Evolutionary conservation across 495 filamentous ascomycete genomes (phyloP), one percentile per base, ranked within the genome.

Genomic region (Penicillium herquei): DNA sequence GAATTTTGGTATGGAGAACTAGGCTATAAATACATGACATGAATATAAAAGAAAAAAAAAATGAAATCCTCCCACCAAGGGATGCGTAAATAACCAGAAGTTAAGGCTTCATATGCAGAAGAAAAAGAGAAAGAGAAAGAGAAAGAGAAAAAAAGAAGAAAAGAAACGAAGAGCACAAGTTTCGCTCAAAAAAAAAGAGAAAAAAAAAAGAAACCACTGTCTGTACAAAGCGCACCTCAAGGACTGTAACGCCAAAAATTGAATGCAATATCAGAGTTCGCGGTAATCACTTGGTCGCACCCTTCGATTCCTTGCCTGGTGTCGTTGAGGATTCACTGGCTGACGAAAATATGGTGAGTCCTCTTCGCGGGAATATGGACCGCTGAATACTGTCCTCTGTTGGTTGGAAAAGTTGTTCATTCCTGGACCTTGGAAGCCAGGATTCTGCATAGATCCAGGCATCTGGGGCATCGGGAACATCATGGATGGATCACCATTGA

Each of bases 331-430:
- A 66, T 98, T 98, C 49, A 98, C 89, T 2, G 94, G 94, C 66
- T 96, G 92, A 17, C 94, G 86, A 71, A 98, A 94, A 71, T 98
- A 98, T 16, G 94, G 88, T 47, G 90, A 89, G 56, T 96, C 92
- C 58, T 96, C 91, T 53, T 90, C 89, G 49, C 84, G 81, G n/a
- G 78, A 75, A 55, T 78, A 76, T 6, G 84, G 83, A 16, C 80
- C 81, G 35, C 76, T 77, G 58, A 87, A 88, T 26, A 80, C 70
- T 8, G 82, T 86, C 49, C 86, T 81, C 72, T 94, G 88, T 69
- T 94, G 84, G 63, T 89, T 87, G 18, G 84, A 79, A 61, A 90
- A 90, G 46, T 72, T 69, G 31, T 74, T 72, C 59, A 71, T 70
- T 9, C 63, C 70, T 9, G 58, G 44, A 34, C 68, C 71, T 56